Evolutionary conservation across 2,329 filamentous ascomycete genomes (phyloP), one percentile per base, ranked within the genome.

Genomic region (Arachnopeziza araneosa): DNA sequence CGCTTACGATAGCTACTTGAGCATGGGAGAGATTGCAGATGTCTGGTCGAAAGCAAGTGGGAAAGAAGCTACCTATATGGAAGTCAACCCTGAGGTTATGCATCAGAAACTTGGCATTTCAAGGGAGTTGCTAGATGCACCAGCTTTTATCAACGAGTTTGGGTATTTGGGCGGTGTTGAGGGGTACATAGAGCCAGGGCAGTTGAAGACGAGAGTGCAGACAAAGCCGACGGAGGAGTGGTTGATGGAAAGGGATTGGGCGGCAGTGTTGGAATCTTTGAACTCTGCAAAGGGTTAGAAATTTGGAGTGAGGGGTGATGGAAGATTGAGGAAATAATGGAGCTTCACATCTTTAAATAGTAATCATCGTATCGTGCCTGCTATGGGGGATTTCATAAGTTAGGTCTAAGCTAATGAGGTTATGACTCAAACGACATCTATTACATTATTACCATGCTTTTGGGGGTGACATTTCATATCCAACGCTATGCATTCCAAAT

Each of bases 1-100:
- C 1, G 80, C 78, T 0, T 80, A 78, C 58, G 75, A 80, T 54
- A 74, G 71, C 53, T 71, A 74, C 53, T 54, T 77, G 9, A 73
- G 67, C 0, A 57, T 77, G 0, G 63, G 60, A 0, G 70, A 79
- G 44, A 64, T 71, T 1, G 58, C 74, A 1, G 68, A 74, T 0
- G 54, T 67, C 0, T 81, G 77, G 75, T 67, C 67, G 1, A 70
- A 61, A 36, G 70, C 71, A 7, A 75, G 74, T 0, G 76, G 76
- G 0, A 72, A 75, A 24, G 60, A 72, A n/a, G 75, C 72, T 0
- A 64, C 63, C 1, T 68, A 74, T 17, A 60, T 74, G 1, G 60
- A 71, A 8, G 57, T 76, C 57, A 8, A 56, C 76, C 57, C 68
- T 2, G 67, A 76, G 19, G 65, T 69, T 1, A 76, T 79, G 71